Evolutionary conservation across 2,329 filamentous ascomycete genomes (phyloP), one percentile per base, ranked within the genome.

Genomic region (Capronia epimyces): DNA sequence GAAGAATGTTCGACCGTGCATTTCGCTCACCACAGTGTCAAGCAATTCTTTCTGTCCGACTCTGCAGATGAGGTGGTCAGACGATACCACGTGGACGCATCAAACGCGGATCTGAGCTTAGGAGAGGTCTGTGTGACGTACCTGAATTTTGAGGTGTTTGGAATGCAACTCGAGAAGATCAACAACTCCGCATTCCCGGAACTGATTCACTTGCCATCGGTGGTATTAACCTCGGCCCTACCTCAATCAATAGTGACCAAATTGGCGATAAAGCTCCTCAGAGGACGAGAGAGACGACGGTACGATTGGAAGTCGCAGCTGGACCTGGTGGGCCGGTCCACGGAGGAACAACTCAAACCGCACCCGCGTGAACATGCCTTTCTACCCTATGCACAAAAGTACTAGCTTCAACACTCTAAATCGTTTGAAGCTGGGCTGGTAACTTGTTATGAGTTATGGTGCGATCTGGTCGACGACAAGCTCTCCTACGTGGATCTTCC

Each of bases 1-100:
- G 60, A 62, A 46, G 60, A 60, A 27, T 31, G 52, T n/a, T 34
- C n/a, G 3, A 40, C 52, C 2, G 46, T 56, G 6, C 53, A 40
- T 20, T 56, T 52, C 27, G 50, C 29, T 8, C 53, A 53, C 40
- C 46, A 56, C 34, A 53, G 50, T 32, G 43, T 56, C 31, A 43
- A 37, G 31, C 46, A 50, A 27, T 46, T 49, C 21, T 25, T 55
- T 8, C 24, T 52, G 13, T 43, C 49, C 15, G 29, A n/a, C 13
- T 15, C 36, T 12, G 7, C 29, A 21, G 42, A 43, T 15, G 3
- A 13, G 2, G 21, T 10, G 6, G 21, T 12, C n/a, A 15, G 34
- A 7, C 25, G 16, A 16, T 43, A 47, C 25, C 43, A 43, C 15
- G 39, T 44, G 6, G 7, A 40, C 16, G 15, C 9, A 3, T 13